Evolutionary conservation across 1,139 yeast genomes (phyloP).

Genomic region (Scheffersomyces segobiensis): DNA sequence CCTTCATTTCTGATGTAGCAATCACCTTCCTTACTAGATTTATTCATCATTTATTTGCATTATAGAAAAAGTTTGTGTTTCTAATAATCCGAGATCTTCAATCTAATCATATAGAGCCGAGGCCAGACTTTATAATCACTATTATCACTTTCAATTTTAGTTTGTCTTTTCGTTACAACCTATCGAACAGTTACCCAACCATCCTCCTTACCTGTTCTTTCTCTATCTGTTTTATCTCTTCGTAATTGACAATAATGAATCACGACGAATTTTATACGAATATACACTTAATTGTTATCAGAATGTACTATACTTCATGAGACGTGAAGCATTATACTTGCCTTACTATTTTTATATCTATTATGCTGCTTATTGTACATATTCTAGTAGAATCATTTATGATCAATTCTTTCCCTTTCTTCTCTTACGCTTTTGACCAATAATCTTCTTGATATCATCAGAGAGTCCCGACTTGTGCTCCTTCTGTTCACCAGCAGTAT

Average conservation of each 20-base stretch:
- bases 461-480: constrained; percentile 43
- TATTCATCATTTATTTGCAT: neutral
- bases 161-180: neutral
- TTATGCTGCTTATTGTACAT: neutral
- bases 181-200: neutral
- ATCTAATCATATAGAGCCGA: neutral
- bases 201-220: neutral
- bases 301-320: neutral
- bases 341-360: too few species aligned
- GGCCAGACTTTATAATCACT: neutral
- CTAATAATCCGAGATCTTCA: neutral
- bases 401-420: constrained; percentile 47
- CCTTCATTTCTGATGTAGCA: neutral
- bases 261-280: constrained; percentile 9
- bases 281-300: neutral
- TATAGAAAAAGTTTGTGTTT: neutral
- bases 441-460: constrained; percentile 59
- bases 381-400: neutral
- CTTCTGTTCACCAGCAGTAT: constrained; percentile 15
- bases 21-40: neutral
- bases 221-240: neutral
- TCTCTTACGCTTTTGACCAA: constrained; percentile 70
- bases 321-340: neutral
- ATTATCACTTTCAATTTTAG: neutral
- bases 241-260: constrained; percentile 14